These are phyloP conservation scores for Penicillium macrosclerotiorum DNA, from an alignment of 495 filamentous ascomycete species.

Conservation along the genomic window DNA sequence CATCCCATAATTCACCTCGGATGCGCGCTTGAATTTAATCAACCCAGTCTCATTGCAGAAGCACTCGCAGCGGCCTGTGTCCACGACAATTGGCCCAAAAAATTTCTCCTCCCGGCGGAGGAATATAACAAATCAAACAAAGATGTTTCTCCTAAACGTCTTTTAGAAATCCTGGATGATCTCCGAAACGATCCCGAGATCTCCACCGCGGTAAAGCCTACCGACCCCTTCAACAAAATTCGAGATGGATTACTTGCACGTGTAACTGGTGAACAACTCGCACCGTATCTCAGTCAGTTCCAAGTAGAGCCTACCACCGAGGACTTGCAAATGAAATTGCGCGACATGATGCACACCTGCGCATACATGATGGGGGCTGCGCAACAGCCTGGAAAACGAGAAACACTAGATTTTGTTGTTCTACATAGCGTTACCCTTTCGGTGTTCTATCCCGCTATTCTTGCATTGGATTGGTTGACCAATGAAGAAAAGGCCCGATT, in stretches of 20 bases:
- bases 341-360: background rate
- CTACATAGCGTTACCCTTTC: background rate
- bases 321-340: background rate
- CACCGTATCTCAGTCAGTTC: background rate
- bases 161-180: background rate
- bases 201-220: background rate
- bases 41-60: background rate
- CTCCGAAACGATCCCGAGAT: background rate
- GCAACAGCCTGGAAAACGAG: background rate
- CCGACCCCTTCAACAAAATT: constrained; percentile 1
- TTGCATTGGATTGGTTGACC: background rate
- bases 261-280: background rate
- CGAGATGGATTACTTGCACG: background rate
- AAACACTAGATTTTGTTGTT: background rate
- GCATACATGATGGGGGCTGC: background rate
- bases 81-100: background rate
- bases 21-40: background rate
- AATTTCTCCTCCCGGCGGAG: background rate
- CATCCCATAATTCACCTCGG: background rate
- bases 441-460: background rate
- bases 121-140: background rate
- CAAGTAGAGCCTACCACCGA: background rate
- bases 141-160: background rate
- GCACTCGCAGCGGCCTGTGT: background rate
- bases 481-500: background rate